phyloP scores from a whole-genome alignment of 2,329 filamentous ascomycete species.

The Colletotrichum lupini region DNA sequence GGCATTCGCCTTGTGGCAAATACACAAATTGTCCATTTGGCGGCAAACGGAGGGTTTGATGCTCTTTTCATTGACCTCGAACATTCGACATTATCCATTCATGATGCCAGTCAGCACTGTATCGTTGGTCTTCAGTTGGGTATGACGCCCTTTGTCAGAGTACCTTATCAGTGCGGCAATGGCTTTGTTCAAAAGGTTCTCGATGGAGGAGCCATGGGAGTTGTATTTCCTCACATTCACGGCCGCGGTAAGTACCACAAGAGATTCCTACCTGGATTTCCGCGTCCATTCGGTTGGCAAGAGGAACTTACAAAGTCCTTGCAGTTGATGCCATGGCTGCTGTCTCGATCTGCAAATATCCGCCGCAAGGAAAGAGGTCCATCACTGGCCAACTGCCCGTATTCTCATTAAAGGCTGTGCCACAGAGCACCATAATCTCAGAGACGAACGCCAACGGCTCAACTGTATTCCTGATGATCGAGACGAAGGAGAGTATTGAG shows the following conservation, averaged over 20 bases:
- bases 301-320: not conserved
- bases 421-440: constrained; percentile 37
- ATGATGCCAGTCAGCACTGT: constrained; percentile 44
- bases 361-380: constrained; percentile 38
- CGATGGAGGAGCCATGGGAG: constrained; percentile 41
- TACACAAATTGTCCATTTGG: constrained; percentile 45
- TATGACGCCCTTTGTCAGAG: constrained; percentile 39
- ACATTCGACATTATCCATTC: constrained; percentile 46
- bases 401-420: constrained; percentile 40
- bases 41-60: constrained; percentile 48
- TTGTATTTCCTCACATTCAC: constrained; percentile 42
- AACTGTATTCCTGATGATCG: constrained; percentile 43
- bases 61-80: constrained; percentile 53
- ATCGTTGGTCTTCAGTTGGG: constrained; percentile 37
- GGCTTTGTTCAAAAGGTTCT: constrained; percentile 42
- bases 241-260: not conserved
- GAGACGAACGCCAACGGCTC: constrained; percentile 40
- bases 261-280: not conserved
- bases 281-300: not conserved
- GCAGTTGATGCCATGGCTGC: constrained; percentile 41
- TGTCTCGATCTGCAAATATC: constrained; percentile 42
- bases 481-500: constrained; percentile 39
- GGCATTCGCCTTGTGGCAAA: constrained; percentile 44
- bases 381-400: constrained; percentile 40
- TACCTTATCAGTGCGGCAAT: constrained; percentile 40